Evolutionary conservation across 176 grass and related monocot genomes (phyloP), one percentile per base, ranked within the genome.

Genomic region (Aegilops tauschii): DNA sequence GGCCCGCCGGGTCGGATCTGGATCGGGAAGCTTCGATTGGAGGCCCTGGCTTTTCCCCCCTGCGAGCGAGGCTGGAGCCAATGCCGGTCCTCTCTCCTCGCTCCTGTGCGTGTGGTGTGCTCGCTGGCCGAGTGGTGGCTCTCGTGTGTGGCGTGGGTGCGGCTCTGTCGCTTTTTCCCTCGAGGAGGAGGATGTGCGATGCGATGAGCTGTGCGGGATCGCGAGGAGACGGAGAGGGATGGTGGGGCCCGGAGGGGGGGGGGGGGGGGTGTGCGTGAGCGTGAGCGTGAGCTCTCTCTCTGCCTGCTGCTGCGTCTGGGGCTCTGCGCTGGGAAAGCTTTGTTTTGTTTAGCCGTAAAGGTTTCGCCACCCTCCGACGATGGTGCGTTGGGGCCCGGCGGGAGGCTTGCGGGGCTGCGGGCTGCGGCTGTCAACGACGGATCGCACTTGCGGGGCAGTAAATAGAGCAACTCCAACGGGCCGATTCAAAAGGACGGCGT

Each of bases 321-420:
- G 70, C 79, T 56, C 61, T 62, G 79, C 59, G 68, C 56, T 54
- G 71, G 34, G 13, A n/a, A 83, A 76, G 34, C 74, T 73, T 80
- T 80, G 61, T 90, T 90, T 87, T 80, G 85, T 90, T 80, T 90
- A 34, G 75, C 80, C 89, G 89, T 77, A 30, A 79, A 90, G 65
- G 78, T 42, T 62, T 71, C 84, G 73, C 71, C 72, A 82, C 25
- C 77, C 23, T 23, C 54, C 17, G 12, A 47, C 7, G 44, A 23
- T 23, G 82, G 40, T 18, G 12, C 28, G 18, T 7, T 73, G 56
- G 71, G 20, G 16, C 50, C 69, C 82, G 69, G 44, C 2, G 16
- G 11, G 12, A 4, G 12, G 14, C 20, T 5, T 5, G 16, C 12
- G 49, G 49, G 49, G 49, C 50, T 17, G 49, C 47, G 13, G 23